phyloP scores from a whole-genome alignment of 1,139 yeast genomes.

The Waltiozyma sp. region DNA sequence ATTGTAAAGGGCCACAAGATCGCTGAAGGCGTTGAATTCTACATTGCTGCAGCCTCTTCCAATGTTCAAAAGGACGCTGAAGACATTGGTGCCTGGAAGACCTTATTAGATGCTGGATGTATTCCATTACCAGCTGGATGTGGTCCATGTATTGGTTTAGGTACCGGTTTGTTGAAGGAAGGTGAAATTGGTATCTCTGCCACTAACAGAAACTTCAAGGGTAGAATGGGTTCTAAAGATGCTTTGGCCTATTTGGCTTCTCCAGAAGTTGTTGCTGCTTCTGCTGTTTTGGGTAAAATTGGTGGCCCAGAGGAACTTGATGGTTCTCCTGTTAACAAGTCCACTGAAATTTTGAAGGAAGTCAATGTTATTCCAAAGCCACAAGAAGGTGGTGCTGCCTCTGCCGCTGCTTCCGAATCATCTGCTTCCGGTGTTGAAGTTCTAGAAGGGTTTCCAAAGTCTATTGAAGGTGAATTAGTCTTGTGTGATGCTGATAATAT shows the following conservation, averaged over 20 bases:
- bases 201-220: constrained; percentile 95
- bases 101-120: constrained; percentile 84
- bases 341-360: constrained; percentile 24
- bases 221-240: constrained; percentile 97
- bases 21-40: constrained; percentile 84
- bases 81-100: constrained; percentile 84
- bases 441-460: constrained; percentile 81
- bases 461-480: constrained; percentile 81
- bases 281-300: constrained; percentile 87
- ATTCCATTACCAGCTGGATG: constrained; percentile 96
- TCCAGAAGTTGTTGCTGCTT: constrained; percentile 97
- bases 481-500: constrained; percentile 96
- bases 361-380: constrained; percentile 34
- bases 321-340: constrained; percentile 29
- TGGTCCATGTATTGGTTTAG: constrained; percentile 98
- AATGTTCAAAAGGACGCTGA: constrained; percentile 90
- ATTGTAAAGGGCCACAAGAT: constrained; percentile 72
- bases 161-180: constrained; percentile 82
- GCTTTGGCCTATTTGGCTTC: constrained; percentile 94
- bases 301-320: constrained; percentile 83
- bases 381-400: constrained; percentile 4
- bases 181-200: constrained; percentile 99
- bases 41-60: constrained; percentile 95
- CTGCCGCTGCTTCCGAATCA: constrained; percentile 23
- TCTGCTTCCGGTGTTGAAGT: constrained; percentile 48